Evolutionary conservation across 2,329 filamentous ascomycete species (phyloP).

Genomic region (Massarina eburnea): DNA sequence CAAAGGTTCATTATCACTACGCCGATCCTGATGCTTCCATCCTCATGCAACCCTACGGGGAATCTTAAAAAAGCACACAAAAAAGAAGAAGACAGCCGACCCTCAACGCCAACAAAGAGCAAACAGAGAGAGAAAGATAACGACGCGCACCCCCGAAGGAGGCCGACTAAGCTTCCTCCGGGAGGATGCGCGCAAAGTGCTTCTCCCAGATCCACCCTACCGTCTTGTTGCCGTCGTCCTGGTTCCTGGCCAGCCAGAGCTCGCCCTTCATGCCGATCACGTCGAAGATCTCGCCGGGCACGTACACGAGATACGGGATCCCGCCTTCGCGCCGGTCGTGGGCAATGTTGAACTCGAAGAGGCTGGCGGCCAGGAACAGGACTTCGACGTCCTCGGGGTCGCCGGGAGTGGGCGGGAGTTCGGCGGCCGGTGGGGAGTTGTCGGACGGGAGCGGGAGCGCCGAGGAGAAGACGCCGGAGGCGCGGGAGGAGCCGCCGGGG

Average conservation of each 20-base stretch:
- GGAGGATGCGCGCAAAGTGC: constrained; percentile 67
- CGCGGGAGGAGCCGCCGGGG: constrained; percentile 25
- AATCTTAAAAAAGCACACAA: too few relatives aligned
- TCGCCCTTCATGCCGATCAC: constrained; percentile 95
- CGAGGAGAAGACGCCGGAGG: constrained; percentile 80
- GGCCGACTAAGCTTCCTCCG: constrained; percentile 33
- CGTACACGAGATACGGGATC: constrained; percentile 94
- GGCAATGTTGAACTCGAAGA: constrained; percentile 97
- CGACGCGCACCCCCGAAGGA: background rate
- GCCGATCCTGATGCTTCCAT: too few relatives aligned
- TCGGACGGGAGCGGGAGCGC: constrained; percentile 82
- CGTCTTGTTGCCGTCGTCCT: constrained; percentile 77
- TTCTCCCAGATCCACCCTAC: constrained; percentile 99
- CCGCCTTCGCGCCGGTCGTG: constrained; percentile 89
- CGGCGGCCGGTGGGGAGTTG: constrained; percentile 29
- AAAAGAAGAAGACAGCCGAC: too few relatives aligned
- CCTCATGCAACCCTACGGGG: too few relatives aligned
- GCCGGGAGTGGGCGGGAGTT: constrained; percentile 41
- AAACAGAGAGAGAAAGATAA: background rate
- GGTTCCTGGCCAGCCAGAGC: constrained; percentile 95
- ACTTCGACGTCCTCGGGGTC: constrained; percentile 65
- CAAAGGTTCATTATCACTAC: too few relatives aligned
- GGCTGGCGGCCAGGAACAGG: constrained; percentile 86
- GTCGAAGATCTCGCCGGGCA: constrained; percentile 74
- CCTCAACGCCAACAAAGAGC: background rate